These are phyloP conservation scores for Alternaria infectoria DNA, from an alignment of 2,329 filamentous ascomycete species.

Conservation along the genomic window DNA sequence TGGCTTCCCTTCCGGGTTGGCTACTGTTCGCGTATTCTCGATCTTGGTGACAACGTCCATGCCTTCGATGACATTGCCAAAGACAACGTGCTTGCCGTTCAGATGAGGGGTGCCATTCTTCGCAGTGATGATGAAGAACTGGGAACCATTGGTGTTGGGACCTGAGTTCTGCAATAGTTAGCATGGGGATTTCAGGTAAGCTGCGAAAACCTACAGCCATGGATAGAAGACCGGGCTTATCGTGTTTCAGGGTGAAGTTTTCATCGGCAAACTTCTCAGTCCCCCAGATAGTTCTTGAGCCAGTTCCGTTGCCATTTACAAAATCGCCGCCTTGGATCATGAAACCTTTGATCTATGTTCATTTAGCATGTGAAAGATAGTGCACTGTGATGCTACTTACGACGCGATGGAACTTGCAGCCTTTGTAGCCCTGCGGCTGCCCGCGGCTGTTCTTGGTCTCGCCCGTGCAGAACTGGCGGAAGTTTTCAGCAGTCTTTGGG, in stretches of 20 bases:
- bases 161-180: slow-evolving; percentile 73
- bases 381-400: slow-evolving; percentile 59
- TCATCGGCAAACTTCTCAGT: slow-evolving; percentile 86
- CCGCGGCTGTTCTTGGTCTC: slow-evolving; percentile 81
- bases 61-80: slow-evolving; percentile 86
- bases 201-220: slow-evolving; percentile 67
- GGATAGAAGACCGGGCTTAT: slow-evolving; percentile 78
- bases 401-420: slow-evolving; percentile 91
- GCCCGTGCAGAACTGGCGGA: slow-evolving; percentile 95
- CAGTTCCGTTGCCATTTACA: slow-evolving; percentile 89
- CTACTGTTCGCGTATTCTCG: slow-evolving; percentile 77
- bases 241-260: slow-evolving; percentile 83
- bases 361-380: slow-evolving; percentile 9
- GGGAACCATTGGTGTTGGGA: slow-evolving; percentile 89
- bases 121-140: slow-evolving; percentile 96
- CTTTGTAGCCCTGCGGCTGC: slow-evolving; percentile 90
- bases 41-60: slow-evolving; percentile 93
- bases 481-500: slow-evolving; percentile 92
- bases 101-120: slow-evolving; percentile 76
- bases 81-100: slow-evolving; percentile 93
- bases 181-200: not conserved
- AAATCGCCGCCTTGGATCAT: slow-evolving; percentile 99
- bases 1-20: slow-evolving; percentile 75
- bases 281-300: slow-evolving; percentile 87
- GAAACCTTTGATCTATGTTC: slow-evolving; percentile 81